A percentile compares a stretch with the other conserved stretches of the same genome.
These are phyloP conservation scores for Zoysia japonica DNA, from an alignment of 176 grass and related monocot genomes.

Conservation along the genomic window DNA sequence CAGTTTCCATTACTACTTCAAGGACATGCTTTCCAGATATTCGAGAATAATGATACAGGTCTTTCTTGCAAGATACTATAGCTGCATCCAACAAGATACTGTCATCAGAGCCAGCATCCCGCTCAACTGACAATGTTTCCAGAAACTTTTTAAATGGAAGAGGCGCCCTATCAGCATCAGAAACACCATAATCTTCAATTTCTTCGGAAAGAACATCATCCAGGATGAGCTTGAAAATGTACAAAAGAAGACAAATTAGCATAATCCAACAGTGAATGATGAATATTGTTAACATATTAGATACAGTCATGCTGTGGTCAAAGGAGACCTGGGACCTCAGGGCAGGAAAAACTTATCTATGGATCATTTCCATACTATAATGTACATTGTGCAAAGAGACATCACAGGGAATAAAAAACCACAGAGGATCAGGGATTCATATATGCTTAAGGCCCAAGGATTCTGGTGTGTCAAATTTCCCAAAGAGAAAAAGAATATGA, in stretches of 20 bases:
- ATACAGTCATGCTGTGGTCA: not conserved
- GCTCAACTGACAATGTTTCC: constrained; percentile 60
- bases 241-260: constrained; percentile 35
- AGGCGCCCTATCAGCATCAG: constrained; percentile 59
- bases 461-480: constrained; percentile 7
- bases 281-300: constrained; percentile 26
- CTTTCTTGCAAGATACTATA: constrained; percentile 75
- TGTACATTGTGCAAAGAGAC: not conserved
- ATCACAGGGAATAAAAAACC: not conserved
- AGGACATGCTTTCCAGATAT: constrained; percentile 74
- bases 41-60: constrained; percentile 85
- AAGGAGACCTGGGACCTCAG: not conserved
- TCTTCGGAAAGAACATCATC: constrained; percentile 73
- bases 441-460: not conserved
- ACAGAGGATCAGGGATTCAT: not conserved
- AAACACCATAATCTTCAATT: constrained; percentile 67
- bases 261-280: constrained; percentile 29
- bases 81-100: constrained; percentile 27
- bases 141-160: constrained; percentile 80
- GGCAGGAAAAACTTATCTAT: not conserved
- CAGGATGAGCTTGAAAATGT: constrained; percentile 55
- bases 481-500: not conserved
- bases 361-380: constrained; percentile 21
- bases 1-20: constrained; percentile 74
- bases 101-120: constrained; percentile 38